Base-by-base conservation (phyloP, 1,139 yeast genomes). In the Pneumocystis sp. region DNA sequence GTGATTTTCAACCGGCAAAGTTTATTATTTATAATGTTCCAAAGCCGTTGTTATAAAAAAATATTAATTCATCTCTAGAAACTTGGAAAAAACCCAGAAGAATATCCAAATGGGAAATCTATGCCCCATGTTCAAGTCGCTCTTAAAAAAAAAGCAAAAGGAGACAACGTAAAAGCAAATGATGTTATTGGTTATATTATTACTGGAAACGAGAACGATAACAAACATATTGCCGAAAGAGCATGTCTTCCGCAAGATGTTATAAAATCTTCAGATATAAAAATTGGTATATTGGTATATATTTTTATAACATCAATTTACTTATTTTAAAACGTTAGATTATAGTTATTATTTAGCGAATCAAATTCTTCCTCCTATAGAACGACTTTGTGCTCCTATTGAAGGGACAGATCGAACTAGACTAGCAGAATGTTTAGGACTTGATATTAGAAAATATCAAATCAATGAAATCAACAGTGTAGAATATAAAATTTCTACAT, bases 121-220 rank as follows among this genome's bases (percentile, higher is more conserved):
- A 87, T 89, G 91, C 96, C 98, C 1, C 90, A 91, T 42, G 96
- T 95, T 17, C 95, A 87, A 74, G 97, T 90, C 59, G 99, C 97
- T 0, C 78, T 89, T 68, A 81, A 95, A 70, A 80, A 89, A 74
- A 80, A 88, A 69, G 83, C 82, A 12, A 85, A 84, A 70, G 97
- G 97, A 50, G 91, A 89, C 71, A 85, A 87, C 59, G 83, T 95
- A 66, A 86, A 86, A 69, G 93, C 95, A 1, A 96, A 96, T 40
- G 87, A 87, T 72, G 97, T 95, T 63, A 86, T 95, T 65, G 87
- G 96, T 0, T 95, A 82, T 77, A 87, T 93, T 50, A 85, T 93
- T 59, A 84, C 95, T 0, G 76, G 75, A 34, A 77, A 75, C 12
- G 76, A 75, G 50, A 82, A 78, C 35, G 79, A 77, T 2, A 62